These are phyloP conservation scores for Populus euphratica DNA, from an alignment of 345 rosid species.

Conservation along the genomic window DNA sequence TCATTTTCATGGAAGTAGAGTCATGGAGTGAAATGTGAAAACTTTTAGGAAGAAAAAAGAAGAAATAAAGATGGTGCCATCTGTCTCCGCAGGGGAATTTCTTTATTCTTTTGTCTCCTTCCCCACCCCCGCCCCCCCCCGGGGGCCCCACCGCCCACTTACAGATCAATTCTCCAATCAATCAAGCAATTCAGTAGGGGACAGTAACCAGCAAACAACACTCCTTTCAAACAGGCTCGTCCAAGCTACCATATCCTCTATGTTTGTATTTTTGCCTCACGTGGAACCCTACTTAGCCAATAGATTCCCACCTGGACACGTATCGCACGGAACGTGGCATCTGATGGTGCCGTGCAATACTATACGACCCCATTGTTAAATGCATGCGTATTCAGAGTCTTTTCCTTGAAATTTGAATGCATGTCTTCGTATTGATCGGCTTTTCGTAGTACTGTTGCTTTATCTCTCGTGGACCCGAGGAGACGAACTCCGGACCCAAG, in stretches of 20 bases:
- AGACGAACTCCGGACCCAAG: neutral
- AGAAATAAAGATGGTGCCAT: neutral
- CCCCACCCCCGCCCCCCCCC: neutral
- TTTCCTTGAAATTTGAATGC: neutral
- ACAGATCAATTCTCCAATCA: neutral
- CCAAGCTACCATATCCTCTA: no score
- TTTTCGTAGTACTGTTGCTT: neutral
- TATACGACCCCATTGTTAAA: neutral
- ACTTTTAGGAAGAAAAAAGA: neutral
- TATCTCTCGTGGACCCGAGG: constrained; percentile 27
- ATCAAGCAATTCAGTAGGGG: constrained; percentile 10
- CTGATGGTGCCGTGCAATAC: constrained; percentile 5
- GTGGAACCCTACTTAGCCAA: constrained; percentile 2
- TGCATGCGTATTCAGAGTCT: neutral
- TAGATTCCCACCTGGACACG: neutral
- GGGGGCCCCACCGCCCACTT: constrained; percentile 30
- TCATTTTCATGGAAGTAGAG: constrained; percentile 9
- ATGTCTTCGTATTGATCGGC: neutral
- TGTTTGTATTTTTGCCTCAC: neutral
- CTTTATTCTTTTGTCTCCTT: neutral
- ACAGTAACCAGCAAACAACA: neutral
- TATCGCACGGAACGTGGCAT: constrained; percentile 21
- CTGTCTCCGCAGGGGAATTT: constrained; percentile 13
- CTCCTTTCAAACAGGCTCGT: neutral
- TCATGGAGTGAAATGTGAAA: neutral